These are phyloP conservation scores for Miamiensis avidus DNA, from an alignment of 169 alveolate species.

Conservation along the genomic window DNA sequence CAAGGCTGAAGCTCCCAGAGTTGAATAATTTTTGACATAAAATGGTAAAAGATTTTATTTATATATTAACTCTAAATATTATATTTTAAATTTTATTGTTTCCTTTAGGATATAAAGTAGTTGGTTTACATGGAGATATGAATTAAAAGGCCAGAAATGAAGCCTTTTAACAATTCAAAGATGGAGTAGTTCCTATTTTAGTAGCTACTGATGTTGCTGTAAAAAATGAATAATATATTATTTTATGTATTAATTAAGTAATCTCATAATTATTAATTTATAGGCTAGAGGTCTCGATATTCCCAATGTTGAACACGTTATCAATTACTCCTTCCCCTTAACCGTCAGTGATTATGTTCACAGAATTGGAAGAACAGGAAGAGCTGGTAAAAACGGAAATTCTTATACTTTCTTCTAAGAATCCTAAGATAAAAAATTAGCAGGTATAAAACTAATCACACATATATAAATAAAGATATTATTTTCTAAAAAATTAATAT, in stretches of 20 bases:
- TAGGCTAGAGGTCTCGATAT: conserved; percentile 82
- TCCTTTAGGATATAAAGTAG: conserved; percentile 23
- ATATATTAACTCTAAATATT: conserved; percentile 51
- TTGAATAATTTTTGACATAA: background rate
- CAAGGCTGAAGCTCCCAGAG: background rate
- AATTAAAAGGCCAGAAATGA: conserved; percentile 38
- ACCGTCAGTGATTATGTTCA: conserved; percentile 63
- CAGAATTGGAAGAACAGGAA: conserved; percentile 97
- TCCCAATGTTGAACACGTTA: conserved; percentile 66
- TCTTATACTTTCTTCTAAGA: conserved; percentile 92
- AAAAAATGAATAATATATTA: too few relatives aligned
- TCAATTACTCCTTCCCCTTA: conserved; percentile 77
- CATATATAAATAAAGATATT: too few relatives aligned
- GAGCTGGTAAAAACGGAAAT: conserved; percentile 98
- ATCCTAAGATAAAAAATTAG: background rate
- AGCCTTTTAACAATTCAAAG: conserved; percentile 89
- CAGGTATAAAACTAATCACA: background rate
- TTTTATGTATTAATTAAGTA: too few relatives aligned
- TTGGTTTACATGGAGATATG: conserved; percentile 54
- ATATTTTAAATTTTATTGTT: conserved; percentile 31
- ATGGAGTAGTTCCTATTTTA: conserved; percentile 60
- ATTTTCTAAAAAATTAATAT: too few relatives aligned
- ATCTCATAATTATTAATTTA: too few relatives aligned
- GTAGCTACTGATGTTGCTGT: conserved; percentile 78
- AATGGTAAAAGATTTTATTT: conserved; percentile 40